Conservation (phyloP, 345 rosid species). For the Euphorbia lathyris region DNA sequence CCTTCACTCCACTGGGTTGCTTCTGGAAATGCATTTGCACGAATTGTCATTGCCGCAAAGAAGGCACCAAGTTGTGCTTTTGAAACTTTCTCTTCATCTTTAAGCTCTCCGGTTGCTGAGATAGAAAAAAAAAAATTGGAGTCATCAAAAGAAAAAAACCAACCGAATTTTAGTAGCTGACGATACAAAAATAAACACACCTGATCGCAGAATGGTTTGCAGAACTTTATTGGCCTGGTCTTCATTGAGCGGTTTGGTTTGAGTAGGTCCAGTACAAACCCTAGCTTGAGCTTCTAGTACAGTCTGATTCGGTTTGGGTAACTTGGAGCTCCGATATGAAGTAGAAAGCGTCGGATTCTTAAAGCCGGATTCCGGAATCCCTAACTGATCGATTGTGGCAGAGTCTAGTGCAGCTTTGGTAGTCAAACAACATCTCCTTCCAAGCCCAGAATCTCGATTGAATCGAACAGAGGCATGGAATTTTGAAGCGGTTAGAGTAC, state of each 20-base stretch:
- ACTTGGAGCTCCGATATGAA: slow-evolving; percentile 57
- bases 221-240: slow-evolving; percentile 73
- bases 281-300: slow-evolving; percentile 93
- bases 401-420: slow-evolving; percentile 45
- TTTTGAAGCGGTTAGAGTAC: slow-evolving; percentile 1
- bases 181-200: slow-evolving; percentile 19
- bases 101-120: slow-evolving; percentile 71
- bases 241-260: slow-evolving; percentile 70
- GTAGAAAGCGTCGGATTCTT: slow-evolving; percentile 69
- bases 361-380: slow-evolving; percentile 55
- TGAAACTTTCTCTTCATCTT: slow-evolving; percentile 71
- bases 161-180: background rate
- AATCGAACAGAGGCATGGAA: slow-evolving; percentile 27
- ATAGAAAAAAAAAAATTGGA: slow-evolving; percentile 1
- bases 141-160: background rate
- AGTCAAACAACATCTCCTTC: slow-evolving; percentile 30
- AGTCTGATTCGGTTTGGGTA: slow-evolving; percentile 72
- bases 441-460: slow-evolving; percentile 22
- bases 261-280: slow-evolving; percentile 96
- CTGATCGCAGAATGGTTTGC: slow-evolving; percentile 77
- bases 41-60: slow-evolving; percentile 93
- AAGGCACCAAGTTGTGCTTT: slow-evolving; percentile 92
- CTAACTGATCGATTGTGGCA: slow-evolving; percentile 49
- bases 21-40: slow-evolving; percentile 85
- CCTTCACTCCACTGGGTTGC: slow-evolving; percentile 98